Evolutionary conservation across 164 flowering plant species (phyloP), one percentile per base, ranked within the genome.

Genomic region (Chimonanthus salicifolius): DNA sequence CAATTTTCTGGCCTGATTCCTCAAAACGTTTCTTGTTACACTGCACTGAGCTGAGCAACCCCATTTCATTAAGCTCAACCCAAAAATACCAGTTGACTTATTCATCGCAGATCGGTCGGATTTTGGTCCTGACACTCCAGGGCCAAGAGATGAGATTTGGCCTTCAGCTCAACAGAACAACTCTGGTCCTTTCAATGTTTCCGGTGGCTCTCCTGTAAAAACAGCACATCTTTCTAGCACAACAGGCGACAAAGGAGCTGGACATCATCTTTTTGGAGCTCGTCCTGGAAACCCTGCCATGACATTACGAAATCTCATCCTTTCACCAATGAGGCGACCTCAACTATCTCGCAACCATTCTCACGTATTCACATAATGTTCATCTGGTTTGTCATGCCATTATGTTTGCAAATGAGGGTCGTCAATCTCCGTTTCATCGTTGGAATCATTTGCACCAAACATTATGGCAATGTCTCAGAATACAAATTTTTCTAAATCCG

Each of bases 101-200:
- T 82, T 82, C 85, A 80, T 80, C 72, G 95, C 98, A 96, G 97
- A 88, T 83, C 79, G 92, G 88, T 83, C 85, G 81, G 75, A 84
- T 85, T 79, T 74, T 80, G 83, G 90, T 86, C 99, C 99, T 82
- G 87, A 83, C 74, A 93, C 98, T 89, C 97, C 98, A 96, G 99
- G 97, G 77, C 70, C 85, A 49, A 84, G 92, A 80, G 99, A 96
- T 69, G 98, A 94, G 74, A 78, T 88, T 60, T 96, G 98, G 99
- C 86, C 91, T 46, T 43, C 78, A 70, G 83, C 91, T 50, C 86
- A 94, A 83, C 97, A 87, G 78, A 88, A 83, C n/a, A 84, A 80
- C 78, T 88, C 95, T 15, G 90, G 97, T 10, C 89, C 80, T 47
- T 92, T 90, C 72, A 94, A 89, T 71, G 77, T 88, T 10, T 82